These are phyloP conservation scores for Globisporangium ultimum DNA, from an alignment of 352 stramenopile species.

Conservation along the genomic window DNA sequence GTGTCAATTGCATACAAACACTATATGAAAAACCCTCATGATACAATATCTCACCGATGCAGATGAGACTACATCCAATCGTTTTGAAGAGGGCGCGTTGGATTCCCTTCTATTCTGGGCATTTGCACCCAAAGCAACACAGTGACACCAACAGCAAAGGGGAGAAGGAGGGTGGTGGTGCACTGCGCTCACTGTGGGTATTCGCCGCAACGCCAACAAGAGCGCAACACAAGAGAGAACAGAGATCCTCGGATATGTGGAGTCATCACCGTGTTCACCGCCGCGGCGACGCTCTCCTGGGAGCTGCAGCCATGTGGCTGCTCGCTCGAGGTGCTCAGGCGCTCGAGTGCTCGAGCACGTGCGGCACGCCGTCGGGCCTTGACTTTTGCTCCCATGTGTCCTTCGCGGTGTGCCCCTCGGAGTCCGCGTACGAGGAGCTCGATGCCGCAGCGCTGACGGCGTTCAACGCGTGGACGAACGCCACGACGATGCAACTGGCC, in stretches of 20 bases:
- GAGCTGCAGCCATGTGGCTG: not conserved
- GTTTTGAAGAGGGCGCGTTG: no score
- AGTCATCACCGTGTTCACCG: not conserved
- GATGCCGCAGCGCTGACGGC: slow-evolving; percentile 36
- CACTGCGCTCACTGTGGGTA: not conserved
- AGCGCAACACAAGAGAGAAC: not conserved
- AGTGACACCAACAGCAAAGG: no score
- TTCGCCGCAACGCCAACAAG: not conserved
- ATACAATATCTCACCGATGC: no score
- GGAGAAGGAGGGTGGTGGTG: no score
- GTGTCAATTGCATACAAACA: no score
- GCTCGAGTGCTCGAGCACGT: slow-evolving; percentile 63
- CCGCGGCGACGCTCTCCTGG: not conserved
- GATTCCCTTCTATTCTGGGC: no score
- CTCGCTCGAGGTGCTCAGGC: slow-evolving; percentile 5
- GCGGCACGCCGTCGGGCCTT: slow-evolving; percentile 65
- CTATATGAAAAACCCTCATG: no score
- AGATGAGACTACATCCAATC: no score
- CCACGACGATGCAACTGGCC: slow-evolving; percentile 30
- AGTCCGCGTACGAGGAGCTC: slow-evolving; percentile 60
- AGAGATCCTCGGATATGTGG: not conserved
- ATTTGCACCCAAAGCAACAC: no score
- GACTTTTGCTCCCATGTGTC: slow-evolving; percentile 80
- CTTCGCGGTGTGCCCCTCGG: slow-evolving; percentile 58
- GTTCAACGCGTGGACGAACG: slow-evolving; percentile 53